These are phyloP conservation scores for Monosporascus sp. DNA, from an alignment of 2,329 filamentous ascomycete genomes.

Conservation along the genomic window DNA sequence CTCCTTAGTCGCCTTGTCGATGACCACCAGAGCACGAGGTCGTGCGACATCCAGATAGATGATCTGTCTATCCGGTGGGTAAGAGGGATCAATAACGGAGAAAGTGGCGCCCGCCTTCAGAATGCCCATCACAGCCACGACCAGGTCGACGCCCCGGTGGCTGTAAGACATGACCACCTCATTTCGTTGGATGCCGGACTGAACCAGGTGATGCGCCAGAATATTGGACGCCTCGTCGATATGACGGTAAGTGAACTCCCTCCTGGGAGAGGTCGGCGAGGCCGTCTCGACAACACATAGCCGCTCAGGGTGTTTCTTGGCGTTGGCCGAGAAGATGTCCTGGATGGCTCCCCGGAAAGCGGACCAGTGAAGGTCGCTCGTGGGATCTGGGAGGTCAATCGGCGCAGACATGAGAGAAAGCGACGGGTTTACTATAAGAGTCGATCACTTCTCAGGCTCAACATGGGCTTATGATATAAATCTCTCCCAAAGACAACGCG, in stretches of 20 bases:
- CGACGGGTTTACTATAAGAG: neutral
- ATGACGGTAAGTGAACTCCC: conserved; percentile 36
- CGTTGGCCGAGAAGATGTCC: neutral
- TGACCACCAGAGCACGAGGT: conserved; percentile 64
- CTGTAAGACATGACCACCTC: conserved; percentile 94
- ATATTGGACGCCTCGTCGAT: conserved; percentile 81
- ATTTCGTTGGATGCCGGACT: conserved; percentile 66
- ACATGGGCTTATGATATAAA: too few relatives aligned
- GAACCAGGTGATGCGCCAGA: conserved; percentile 71
- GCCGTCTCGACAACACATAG: neutral
- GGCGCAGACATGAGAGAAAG: neutral
- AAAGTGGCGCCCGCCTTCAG: conserved; percentile 58
- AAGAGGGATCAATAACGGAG: conserved; percentile 71
- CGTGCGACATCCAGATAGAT: conserved; percentile 77
- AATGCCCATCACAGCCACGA: conserved; percentile 71
- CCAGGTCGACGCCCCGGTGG: conserved; percentile 66
- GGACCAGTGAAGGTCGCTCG: neutral
- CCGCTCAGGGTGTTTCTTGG: neutral
- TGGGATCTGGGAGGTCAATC: neutral
- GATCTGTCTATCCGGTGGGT: conserved; percentile 74
- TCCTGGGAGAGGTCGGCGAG: neutral
- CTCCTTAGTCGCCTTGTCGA: conserved; percentile 34
- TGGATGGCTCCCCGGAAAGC: neutral
- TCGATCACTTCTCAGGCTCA: too few relatives aligned
- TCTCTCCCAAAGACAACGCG: too few relatives aligned